phyloP scores from a whole-genome alignment of 176 grass and related monocot species.

The Leersia perrieri region DNA sequence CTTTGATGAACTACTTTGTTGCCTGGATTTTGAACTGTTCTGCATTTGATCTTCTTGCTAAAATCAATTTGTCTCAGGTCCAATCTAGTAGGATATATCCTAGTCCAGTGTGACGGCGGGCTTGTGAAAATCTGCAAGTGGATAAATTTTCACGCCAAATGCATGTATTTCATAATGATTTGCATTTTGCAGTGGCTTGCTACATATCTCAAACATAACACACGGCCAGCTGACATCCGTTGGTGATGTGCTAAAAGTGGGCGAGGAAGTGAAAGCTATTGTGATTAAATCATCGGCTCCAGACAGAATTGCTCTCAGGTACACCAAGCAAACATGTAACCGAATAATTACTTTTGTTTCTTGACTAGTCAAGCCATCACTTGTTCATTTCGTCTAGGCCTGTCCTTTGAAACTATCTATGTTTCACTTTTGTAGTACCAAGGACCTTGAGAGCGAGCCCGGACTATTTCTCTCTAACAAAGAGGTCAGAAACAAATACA shows the following conservation, averaged over 20 bases:
- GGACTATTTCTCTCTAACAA: slow-evolving; percentile 67
- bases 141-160: not conserved
- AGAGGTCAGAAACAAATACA: slow-evolving; percentile 36
- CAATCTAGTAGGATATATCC: not conserved
- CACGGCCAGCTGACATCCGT: slow-evolving; percentile 49
- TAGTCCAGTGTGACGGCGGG: not conserved
- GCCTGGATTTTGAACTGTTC: not conserved
- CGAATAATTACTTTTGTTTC: not conserved
- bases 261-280: slow-evolving; percentile 69
- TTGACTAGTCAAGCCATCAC: not conserved
- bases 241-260: slow-evolving; percentile 56
- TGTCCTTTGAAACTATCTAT: not conserved
- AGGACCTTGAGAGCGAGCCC: slow-evolving; percentile 73
- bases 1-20: not conserved
- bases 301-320: slow-evolving; percentile 82
- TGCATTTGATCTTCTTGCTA: not conserved
- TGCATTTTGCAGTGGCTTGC: slow-evolving; percentile 68
- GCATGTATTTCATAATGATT: not conserved
- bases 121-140: not conserved
- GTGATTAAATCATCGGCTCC: slow-evolving; percentile 67
- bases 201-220: slow-evolving; percentile 75
- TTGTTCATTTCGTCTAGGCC: not conserved
- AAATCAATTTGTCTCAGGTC: not conserved
- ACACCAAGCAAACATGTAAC: not conserved
- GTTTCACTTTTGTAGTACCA: slow-evolving; percentile 37